Percentiles rank a stretch among this genome's conserved stretches.
Conservation (phyloP, 164 flowering plant species). For the Aristolochia contorta region DNA sequence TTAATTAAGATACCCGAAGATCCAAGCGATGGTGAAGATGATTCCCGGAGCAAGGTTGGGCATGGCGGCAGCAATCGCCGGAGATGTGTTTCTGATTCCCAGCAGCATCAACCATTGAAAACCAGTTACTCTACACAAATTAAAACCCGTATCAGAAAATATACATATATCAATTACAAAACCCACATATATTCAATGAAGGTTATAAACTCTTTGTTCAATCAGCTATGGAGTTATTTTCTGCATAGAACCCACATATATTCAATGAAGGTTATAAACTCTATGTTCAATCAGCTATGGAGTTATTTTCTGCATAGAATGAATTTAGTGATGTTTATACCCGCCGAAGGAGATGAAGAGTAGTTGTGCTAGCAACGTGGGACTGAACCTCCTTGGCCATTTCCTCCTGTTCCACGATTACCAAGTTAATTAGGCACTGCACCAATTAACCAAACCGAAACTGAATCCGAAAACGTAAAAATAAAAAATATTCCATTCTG, state of each 20-base stretch:
- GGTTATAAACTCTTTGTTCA: no score
- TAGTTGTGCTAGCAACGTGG: constrained; percentile 42
- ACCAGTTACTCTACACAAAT: constrained; percentile 36
- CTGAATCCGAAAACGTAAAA: no score
- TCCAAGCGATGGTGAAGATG: constrained; percentile 75
- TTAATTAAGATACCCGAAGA: constrained; percentile 36
- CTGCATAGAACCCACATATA: no score
- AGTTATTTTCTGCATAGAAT: no score
- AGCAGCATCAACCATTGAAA: constrained; percentile 50
- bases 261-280: no score
- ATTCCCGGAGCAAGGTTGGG: constrained; percentile 86
- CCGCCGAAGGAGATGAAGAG: constrained; percentile 55
- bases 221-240: no score
- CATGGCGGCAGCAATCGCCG: constrained; percentile 87
- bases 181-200: no score
- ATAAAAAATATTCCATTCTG: no score
- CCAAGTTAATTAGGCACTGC: background rate
- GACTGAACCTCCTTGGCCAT: constrained; percentile 50
- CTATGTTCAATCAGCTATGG: no score
- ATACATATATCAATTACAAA: no score
- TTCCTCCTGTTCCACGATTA: constrained; percentile 30
- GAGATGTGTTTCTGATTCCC: constrained; percentile 66
- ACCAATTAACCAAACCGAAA: background rate
- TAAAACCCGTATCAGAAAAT: background rate
- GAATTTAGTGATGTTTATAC: no score